These are phyloP conservation scores for Wickerhamiella alocasiicola DNA, from an alignment of 805 yeast species.

Conservation along the genomic window DNA sequence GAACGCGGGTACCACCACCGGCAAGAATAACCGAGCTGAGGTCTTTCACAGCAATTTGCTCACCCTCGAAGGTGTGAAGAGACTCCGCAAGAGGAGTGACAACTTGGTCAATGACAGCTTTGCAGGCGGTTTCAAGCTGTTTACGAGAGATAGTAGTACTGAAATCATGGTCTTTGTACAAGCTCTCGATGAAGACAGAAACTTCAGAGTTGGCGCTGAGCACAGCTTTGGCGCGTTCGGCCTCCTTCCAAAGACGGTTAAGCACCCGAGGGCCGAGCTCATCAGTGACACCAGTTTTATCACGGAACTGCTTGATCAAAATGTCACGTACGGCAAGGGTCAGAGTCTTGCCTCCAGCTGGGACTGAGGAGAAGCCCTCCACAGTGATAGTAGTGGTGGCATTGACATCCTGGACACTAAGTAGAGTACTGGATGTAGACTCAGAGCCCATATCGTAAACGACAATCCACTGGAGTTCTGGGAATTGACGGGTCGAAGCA, in stretches of 20 bases:
- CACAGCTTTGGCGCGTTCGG: slow-evolving; percentile 80
- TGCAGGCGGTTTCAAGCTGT: slow-evolving; percentile 57
- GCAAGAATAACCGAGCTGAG: slow-evolving; percentile 59
- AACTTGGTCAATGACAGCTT: slow-evolving; percentile 35
- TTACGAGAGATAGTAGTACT: slow-evolving; percentile 52
- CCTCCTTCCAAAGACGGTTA: slow-evolving; percentile 61
- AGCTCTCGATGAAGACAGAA: slow-evolving; percentile 59
- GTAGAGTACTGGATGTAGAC: slow-evolving; percentile 75
- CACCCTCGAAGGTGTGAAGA: slow-evolving; percentile 29
- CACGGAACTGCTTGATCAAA: slow-evolving; percentile 46
- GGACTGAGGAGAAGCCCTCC: slow-evolving; percentile 59
- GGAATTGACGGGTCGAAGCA: slow-evolving; percentile 44
- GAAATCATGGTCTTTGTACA: slow-evolving; percentile 65
- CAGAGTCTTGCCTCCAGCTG: slow-evolving; percentile 67
- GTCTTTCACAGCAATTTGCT: slow-evolving; percentile 26
- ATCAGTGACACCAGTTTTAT: slow-evolving; percentile 30
- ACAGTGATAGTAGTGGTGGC: slow-evolving; percentile 33
- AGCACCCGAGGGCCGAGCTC: slow-evolving; percentile 42
- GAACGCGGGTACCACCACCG: slow-evolving; percentile 89
- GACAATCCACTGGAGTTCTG: slow-evolving; percentile 45
- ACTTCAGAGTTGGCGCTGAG: slow-evolving; percentile 82
- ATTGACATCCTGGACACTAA: slow-evolving; percentile 40
- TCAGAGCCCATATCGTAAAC: slow-evolving; percentile 92
- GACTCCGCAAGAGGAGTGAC: slow-evolving; percentile 45
- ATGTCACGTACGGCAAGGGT: slow-evolving; percentile 54